Evolutionary conservation across 1,284 basidiomycete species (phyloP), one percentile per base, ranked within the genome.

Genomic region (Rhodotorula sp.): DNA sequence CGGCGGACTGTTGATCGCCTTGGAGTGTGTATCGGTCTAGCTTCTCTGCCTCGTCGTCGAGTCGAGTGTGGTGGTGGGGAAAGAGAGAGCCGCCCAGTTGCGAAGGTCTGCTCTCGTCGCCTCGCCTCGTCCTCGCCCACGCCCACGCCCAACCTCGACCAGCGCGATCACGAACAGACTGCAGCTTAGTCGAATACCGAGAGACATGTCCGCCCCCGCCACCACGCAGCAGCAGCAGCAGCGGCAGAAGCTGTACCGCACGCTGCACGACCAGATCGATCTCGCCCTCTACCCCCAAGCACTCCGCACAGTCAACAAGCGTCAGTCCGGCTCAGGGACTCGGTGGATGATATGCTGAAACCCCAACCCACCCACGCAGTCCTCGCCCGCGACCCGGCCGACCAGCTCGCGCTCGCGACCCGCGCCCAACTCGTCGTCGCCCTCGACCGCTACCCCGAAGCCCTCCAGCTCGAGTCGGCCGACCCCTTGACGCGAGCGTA

Each of bases 371-470:
- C 14, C 34, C 7, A 28, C 28, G 34, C 64, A 78, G 77, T 79
- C 49, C 76, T 79, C 49, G 57, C 65, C 14, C 59, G 72, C 19
- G 67, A 72, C 28, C 69, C 75, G 0, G 5, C 31, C n/a, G 76
- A 76, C 64, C 26, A 52, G 1, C 67, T 74, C 34, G 77, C 76
- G 16, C 43, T 26, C 16, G 65, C 48, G 15, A 77, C 77, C n/a
- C 67, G 67, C 48, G 45, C 72, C 2, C 77, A 78, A 60, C 66
- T 77, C 56, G 69, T 78, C 26, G 55, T 79, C 57, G 72, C 71
- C 43, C 69, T 79, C 49, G 77, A 79, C 58, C 62, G 65, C 48
- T 77, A 70, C 69, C 52, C 61, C 23, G 57, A 55, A 28, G 68
- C 66, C 23, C 62, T 72, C 63, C 7, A 21, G 3, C 23, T 43